phyloP scores from a whole-genome alignment of 2,329 filamentous ascomycete species.

The Lasiodiplodia hormozganensis region DNA sequence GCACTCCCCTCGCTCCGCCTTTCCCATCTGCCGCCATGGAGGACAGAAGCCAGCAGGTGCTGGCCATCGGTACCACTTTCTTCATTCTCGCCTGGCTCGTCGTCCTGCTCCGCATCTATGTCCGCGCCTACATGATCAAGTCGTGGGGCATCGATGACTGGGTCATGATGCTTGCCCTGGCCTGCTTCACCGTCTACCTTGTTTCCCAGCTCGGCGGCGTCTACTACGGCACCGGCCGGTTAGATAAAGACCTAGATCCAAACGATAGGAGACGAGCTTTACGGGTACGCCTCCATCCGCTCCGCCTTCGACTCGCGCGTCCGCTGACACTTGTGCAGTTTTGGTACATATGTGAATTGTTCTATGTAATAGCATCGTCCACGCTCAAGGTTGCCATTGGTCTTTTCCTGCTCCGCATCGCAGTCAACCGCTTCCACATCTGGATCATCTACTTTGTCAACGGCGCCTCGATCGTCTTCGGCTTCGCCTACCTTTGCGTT shows the following conservation, averaged over 20 bases:
- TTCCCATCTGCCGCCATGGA: conserved; percentile 30
- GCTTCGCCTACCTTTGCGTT: conserved; percentile 58
- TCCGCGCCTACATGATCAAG: conserved; percentile 45
- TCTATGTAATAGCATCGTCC: conserved; percentile 58
- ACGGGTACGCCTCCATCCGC: conserved; percentile 33
- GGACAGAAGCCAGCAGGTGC: conserved; percentile 35
- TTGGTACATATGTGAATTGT: conserved; percentile 65
- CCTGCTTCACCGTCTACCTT: conserved; percentile 50
- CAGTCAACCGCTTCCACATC: conserved; percentile 53
- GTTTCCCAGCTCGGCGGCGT: conserved; percentile 49
- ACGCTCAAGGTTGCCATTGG: conserved; percentile 60
- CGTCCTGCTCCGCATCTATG: conserved; percentile 47
- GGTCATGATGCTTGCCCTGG: conserved; percentile 48
- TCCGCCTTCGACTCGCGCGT: background rate
- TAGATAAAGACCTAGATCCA: conserved; percentile 43
- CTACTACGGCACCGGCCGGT: conserved; percentile 48
- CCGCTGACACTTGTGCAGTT: conserved; percentile 41
- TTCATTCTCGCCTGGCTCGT: conserved; percentile 48
- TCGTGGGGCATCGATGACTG: conserved; percentile 52
- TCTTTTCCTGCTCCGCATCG: conserved; percentile 62
- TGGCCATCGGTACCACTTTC: conserved; percentile 46
- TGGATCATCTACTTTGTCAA: conserved; percentile 57
- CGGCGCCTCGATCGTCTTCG: conserved; percentile 52
- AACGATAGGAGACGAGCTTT: conserved; percentile 40
- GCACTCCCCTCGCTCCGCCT: background rate